Base-by-base conservation (phyloP, 768 basidiomycete species). In the Podaxis sp. region DNA sequence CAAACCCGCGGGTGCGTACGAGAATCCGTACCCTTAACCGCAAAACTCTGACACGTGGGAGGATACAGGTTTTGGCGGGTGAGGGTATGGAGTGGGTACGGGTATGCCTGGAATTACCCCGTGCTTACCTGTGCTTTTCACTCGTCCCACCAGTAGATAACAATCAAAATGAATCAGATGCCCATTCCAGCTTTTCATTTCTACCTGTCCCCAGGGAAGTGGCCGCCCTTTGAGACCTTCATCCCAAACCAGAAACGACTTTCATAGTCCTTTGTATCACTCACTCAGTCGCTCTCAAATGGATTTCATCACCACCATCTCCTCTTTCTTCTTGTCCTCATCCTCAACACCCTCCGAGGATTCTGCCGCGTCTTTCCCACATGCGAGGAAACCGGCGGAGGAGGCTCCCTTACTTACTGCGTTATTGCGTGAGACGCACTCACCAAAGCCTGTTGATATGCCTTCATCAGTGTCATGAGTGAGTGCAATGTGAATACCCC, bases 221-320 rank as follows among this genome's bases (percentile, higher is more conserved):
- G 7, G 12, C 19, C n/a, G 24, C 11, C 19, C 40, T 41, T 17
- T 3, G 5, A 12, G 24, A 33, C 56, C 33, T 55, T n/a, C 24
- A 5, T 33, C 53, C 47, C 6, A 17, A 11, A 1, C 55, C 36
- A 55, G 38, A 17, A 19, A 25, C 40, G 40, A 22, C 55, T 56
- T 56, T 53, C n/a, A 37, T 22, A 24, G 24, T 38, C 24, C 3
- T n/a, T 29, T 27, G 8, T 17, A 47, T 17, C 9, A 22, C 27
- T 46, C 37, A 29, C 36, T 19, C 27, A 17, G 52, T 40, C 59
- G 37, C 46, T 40, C 47, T 62, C 59, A 55, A 43, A 72, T 72
- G 71, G 71, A 72, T 59, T 60, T 72, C 67, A 60, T 65, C 41
- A 60, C 51, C 50, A 63, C 68, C 58, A 19, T 54, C 55, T 62